Evolutionary conservation across 2,329 filamentous ascomycete genomes (phyloP).

Genomic region (Chrysoporthe austroafricana): DNA sequence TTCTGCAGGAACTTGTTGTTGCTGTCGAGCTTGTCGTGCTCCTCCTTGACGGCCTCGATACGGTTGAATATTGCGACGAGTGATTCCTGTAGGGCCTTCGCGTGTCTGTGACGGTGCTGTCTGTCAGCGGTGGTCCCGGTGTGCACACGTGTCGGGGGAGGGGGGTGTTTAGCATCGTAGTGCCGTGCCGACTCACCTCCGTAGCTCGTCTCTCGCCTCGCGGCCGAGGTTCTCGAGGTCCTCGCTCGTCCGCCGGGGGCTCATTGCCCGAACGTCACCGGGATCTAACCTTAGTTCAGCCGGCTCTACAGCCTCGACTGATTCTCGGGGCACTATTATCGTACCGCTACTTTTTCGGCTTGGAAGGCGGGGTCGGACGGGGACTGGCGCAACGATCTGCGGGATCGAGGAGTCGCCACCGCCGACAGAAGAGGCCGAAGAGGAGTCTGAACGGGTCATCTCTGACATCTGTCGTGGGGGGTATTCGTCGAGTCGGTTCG

Average conservation of each 20-base stretch:
- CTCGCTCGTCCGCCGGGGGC: slow-evolving; percentile 85
- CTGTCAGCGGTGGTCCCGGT: slow-evolving; percentile 24
- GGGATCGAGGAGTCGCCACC: slow-evolving; percentile 40
- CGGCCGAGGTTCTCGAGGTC: slow-evolving; percentile 87
- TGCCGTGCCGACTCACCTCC: slow-evolving; percentile 49
- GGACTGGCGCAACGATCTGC: slow-evolving; percentile 54
- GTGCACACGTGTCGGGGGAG: background rate
- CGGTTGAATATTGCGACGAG: slow-evolving; percentile 88
- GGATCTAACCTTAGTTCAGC: slow-evolving; percentile 78
- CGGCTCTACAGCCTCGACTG: slow-evolving; percentile 70
- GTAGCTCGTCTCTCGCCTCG: slow-evolving; percentile 72
- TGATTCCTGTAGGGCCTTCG: slow-evolving; percentile 84
- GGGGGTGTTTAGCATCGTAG: background rate
- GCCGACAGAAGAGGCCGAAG: slow-evolving; percentile 39
- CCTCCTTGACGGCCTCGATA: slow-evolving; percentile 90
- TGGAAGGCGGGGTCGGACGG: slow-evolving; percentile 67
- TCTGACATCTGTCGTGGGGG: slow-evolving; percentile 27
- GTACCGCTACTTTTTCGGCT: slow-evolving; percentile 81
- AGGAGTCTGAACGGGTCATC: slow-evolving; percentile 40
- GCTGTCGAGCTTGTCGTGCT: slow-evolving; percentile 94
- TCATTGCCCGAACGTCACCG: slow-evolving; percentile 92
- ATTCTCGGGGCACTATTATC: slow-evolving; percentile 78
- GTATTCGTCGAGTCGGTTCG: slow-evolving; percentile 20
- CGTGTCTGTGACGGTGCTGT: slow-evolving; percentile 64
- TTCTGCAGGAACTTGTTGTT: slow-evolving; percentile 98